Evolutionary conservation across 2,329 filamentous ascomycete genomes (phyloP).

Genomic region (Diaporthe humulicola): DNA sequence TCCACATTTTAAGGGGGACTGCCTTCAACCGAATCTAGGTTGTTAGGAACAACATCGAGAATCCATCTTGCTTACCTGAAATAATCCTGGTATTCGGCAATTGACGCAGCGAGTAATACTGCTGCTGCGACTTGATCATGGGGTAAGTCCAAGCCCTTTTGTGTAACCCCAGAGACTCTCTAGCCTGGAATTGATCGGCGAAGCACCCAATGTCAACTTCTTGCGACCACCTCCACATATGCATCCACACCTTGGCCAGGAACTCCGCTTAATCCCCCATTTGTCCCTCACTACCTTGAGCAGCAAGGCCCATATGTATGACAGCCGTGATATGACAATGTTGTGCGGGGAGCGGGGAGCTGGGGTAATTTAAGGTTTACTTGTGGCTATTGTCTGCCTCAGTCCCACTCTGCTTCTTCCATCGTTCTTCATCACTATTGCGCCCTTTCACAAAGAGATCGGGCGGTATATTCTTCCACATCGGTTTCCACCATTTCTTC

Average conservation of each 20-base stretch:
- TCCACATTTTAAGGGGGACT: too few species aligned
- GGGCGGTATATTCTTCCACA: background rate
- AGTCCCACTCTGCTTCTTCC: background rate
- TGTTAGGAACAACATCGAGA: too few species aligned
- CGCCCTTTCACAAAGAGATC: background rate
- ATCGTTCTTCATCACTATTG: background rate
- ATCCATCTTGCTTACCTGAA: too few species aligned
- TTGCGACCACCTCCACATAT: background rate
- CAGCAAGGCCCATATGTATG: background rate
- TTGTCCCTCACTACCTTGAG: background rate
- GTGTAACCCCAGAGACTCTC: too few species aligned
- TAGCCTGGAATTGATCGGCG: background rate
- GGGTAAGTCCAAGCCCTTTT: too few species aligned
- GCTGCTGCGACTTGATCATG: too few species aligned
- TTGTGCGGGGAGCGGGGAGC: background rate
- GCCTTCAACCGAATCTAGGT: too few species aligned
- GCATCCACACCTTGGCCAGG: background rate
- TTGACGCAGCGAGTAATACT: too few species aligned
- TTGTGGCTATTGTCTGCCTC: background rate
- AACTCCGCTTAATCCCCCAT: background rate
- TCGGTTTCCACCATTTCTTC: background rate
- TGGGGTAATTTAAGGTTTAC: background rate
- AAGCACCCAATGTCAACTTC: background rate
- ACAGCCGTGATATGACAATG: background rate
- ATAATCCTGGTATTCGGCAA: too few species aligned